A percentile compares a stretch with the other conserved stretches of the same genome.
Conservation (phyloP, 805 yeast species). For the Lipomyces oligophaga region DNA sequence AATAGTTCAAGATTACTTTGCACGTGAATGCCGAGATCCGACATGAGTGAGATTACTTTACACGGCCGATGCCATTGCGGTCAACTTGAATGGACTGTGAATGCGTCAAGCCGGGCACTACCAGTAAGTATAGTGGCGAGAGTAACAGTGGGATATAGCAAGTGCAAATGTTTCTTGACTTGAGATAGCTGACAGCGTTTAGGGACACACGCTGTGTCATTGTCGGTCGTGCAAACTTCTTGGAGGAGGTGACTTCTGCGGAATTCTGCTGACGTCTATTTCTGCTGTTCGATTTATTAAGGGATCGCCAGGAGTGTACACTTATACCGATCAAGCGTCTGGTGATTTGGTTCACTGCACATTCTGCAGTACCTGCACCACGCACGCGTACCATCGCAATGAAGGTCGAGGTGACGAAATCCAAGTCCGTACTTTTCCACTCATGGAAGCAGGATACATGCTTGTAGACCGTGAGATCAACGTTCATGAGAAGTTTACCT, state of each 20-base stretch:
- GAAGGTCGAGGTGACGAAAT: constrained; percentile 27
- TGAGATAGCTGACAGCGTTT: too few relatives aligned
- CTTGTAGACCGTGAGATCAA: constrained; percentile 27
- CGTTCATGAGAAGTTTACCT: constrained; percentile 22
- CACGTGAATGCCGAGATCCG: constrained; percentile 7
- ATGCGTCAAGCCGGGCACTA: constrained; percentile 13
- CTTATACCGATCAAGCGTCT: constrained; percentile 16
- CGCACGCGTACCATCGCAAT: constrained; percentile 28
- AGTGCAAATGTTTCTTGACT: background rate
- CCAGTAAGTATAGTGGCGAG: constrained; percentile 16
- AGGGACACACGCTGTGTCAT: constrained; percentile 28
- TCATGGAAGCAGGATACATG: constrained; percentile 23
- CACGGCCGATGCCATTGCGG: constrained; percentile 29
- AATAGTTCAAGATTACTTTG: too few relatives aligned
- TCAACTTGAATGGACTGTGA: constrained; percentile 27
- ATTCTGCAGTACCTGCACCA: constrained; percentile 27
- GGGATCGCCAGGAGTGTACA: constrained; percentile 25
- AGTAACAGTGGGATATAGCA: too few relatives aligned
- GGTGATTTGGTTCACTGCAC: constrained; percentile 24
- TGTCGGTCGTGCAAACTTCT: constrained; percentile 26
- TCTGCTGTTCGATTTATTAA: constrained; percentile 23
- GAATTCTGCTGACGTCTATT: constrained; percentile 23
- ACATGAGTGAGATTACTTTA: constrained; percentile 13
- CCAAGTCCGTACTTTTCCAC: constrained; percentile 27
- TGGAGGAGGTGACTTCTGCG: constrained; percentile 28